A percentile compares a stretch with the other conserved stretches of the same genome.
Conservation (phyloP, 768 basidiomycete species). For the Tylopilus felleus region DNA sequence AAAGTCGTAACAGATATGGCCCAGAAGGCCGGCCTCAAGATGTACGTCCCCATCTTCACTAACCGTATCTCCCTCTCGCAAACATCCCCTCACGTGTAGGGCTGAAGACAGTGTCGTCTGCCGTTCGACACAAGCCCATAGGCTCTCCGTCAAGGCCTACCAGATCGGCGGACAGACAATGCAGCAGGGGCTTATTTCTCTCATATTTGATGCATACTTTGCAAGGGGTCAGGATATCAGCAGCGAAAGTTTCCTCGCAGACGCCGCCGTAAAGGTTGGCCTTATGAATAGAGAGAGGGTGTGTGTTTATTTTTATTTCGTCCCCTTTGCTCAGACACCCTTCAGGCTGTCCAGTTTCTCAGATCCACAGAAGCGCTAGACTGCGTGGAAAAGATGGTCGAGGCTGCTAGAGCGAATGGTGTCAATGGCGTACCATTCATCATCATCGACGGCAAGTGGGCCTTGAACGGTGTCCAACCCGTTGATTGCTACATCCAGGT, state of each 20-base stretch:
- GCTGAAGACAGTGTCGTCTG: constrained; percentile 37
- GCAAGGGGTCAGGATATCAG: constrained; percentile 40
- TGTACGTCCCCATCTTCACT: constrained; percentile 16
- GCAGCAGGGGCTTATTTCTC: constrained; percentile 36
- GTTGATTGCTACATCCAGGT: constrained; percentile 40
- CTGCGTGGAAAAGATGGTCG: constrained; percentile 40
- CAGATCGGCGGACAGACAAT: constrained; percentile 38
- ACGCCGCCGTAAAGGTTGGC: constrained; percentile 37
- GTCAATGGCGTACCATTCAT: constrained; percentile 53
- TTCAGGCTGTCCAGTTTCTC: constrained; percentile 41
- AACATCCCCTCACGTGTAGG: constrained; percentile 20
- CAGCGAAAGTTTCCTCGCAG: constrained; percentile 32
- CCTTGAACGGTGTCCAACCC: constrained; percentile 43
- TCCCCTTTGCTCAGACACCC: not conserved
- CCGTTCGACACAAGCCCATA: constrained; percentile 41
- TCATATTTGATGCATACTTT: constrained; percentile 41
- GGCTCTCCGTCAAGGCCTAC: constrained; percentile 44
- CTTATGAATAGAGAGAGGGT: constrained; percentile 40
- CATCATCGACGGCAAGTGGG: constrained; percentile 45
- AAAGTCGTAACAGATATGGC: constrained; percentile 30
- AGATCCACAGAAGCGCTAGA: constrained; percentile 36
- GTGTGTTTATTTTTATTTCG: constrained; percentile 1
- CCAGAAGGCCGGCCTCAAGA: constrained; percentile 23
- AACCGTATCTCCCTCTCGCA: not conserved
- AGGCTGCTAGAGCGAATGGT: constrained; percentile 39